Evolutionary conservation across 306 rosid genomes (phyloP).

Genomic region (Pterocarpus macrocarpus): DNA sequence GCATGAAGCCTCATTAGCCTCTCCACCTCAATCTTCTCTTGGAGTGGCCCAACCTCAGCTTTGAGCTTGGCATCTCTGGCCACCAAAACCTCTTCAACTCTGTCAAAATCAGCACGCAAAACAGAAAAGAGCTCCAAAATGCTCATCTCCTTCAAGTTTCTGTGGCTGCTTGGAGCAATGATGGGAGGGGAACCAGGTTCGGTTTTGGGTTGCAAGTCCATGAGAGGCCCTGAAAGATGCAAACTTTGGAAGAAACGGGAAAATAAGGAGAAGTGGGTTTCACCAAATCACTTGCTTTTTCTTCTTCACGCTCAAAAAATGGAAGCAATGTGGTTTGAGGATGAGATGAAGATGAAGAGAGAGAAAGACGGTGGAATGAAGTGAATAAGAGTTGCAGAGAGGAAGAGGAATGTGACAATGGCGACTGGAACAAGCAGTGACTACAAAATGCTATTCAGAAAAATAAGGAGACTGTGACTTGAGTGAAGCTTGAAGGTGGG

Average conservation of each 20-base stretch:
- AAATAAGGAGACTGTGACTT: no score
- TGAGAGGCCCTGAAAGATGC: not conserved
- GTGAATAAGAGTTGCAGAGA: no score
- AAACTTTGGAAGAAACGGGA: conserved; percentile 5
- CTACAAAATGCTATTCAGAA: no score
- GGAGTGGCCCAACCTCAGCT: not conserved
- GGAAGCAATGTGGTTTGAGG: not conserved
- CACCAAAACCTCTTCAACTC: conserved; percentile 31
- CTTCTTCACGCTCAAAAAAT: not conserved
- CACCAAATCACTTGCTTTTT: not conserved
- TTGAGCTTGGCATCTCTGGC: not conserved
- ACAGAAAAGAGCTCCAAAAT: conserved; percentile 8
- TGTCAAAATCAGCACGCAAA: conserved; percentile 29
- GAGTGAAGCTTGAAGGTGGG: no score
- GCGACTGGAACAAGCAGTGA: no score
- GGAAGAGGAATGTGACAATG: no score
- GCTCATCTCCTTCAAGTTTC: not conserved
- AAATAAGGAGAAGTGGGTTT: not conserved
- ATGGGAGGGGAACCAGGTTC: not conserved
- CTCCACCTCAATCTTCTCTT: not conserved
- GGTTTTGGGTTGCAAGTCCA: conserved; percentile 8
- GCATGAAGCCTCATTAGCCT: not conserved
- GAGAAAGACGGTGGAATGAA: not conserved
- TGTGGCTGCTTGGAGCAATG: not conserved
- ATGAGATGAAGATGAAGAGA: not conserved